These are phyloP conservation scores for Porcisia deanei DNA, from an alignment of 208 protist species.

Conservation along the genomic window DNA sequence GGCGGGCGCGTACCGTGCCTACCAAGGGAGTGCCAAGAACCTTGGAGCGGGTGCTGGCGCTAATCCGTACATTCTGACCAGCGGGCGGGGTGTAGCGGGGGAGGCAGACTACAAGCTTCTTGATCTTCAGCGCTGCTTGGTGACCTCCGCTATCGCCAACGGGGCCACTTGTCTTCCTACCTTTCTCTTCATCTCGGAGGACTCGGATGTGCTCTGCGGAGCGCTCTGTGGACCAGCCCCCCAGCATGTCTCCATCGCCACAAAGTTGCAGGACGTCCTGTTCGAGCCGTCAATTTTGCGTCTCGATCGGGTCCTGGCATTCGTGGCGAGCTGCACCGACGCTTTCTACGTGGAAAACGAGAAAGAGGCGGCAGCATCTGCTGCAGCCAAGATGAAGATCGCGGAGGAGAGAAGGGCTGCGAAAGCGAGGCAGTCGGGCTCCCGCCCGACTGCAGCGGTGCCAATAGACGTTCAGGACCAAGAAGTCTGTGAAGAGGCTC, in stretches of 20 bases:
- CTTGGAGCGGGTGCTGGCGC: neutral
- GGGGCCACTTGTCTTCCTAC: constrained; percentile 33
- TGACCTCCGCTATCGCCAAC: constrained; percentile 30
- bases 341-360: constrained; percentile 41
- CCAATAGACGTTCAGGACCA: neutral
- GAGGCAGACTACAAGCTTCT: constrained; percentile 91
- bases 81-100: constrained; percentile 77
- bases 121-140: constrained; percentile 64
- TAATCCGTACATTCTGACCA: constrained; percentile 59
- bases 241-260: constrained; percentile 74
- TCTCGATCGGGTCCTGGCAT: constrained; percentile 67
- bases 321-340: constrained; percentile 76
- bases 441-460: neutral
- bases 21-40: neutral
- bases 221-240: constrained; percentile 80
- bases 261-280: constrained; percentile 75
- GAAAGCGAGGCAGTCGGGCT: neutral
- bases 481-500: constrained; percentile 10
- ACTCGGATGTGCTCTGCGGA: constrained; percentile 86
- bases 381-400: constrained; percentile 1
- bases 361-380: constrained; percentile 16
- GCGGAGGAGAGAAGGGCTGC: constrained; percentile 9
- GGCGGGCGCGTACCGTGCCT: constrained; percentile 31
- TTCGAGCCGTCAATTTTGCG: constrained; percentile 72
- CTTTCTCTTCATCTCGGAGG: constrained; percentile 87